Conservation (phyloP, 2,329 filamentous ascomycete genomes). For the Scedosporium aurantiacum region DNA sequence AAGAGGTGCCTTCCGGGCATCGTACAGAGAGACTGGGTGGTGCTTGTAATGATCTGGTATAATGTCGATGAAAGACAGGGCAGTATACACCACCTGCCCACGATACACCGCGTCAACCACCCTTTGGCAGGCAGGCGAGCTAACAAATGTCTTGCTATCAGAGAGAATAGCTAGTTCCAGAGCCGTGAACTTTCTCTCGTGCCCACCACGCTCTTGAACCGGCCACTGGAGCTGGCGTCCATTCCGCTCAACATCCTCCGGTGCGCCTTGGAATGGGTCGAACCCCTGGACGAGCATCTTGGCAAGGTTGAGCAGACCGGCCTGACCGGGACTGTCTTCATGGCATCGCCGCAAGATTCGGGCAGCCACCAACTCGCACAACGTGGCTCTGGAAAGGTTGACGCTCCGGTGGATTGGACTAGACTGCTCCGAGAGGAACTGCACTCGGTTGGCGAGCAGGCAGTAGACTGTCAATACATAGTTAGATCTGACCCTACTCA, state of each 20-base stretch:
- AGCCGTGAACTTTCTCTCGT: slow-evolving; percentile 51
- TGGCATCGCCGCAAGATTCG: slow-evolving; percentile 68
- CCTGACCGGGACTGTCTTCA: slow-evolving; percentile 63
- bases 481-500: too few species aligned
- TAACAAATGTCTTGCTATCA: slow-evolving; percentile 68
- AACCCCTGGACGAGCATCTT: slow-evolving; percentile 77
- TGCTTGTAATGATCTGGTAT: slow-evolving; percentile 79
- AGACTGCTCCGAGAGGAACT: slow-evolving; percentile 68
- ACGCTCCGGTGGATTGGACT: slow-evolving; percentile 70
- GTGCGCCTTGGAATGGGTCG: slow-evolving; percentile 76
- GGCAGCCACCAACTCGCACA: slow-evolving; percentile 72
- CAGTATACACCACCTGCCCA: slow-evolving; percentile 71
- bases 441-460: slow-evolving; percentile 67
- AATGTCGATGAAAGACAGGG: slow-evolving; percentile 70
- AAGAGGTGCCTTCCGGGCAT: slow-evolving; percentile 64
- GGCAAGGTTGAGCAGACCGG: slow-evolving; percentile 61
- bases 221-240: slow-evolving; percentile 36
- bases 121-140: slow-evolving; percentile 67
- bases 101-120: slow-evolving; percentile 76
- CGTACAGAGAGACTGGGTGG: slow-evolving; percentile 70
- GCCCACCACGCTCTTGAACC: slow-evolving; percentile 6
- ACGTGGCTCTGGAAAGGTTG: slow-evolving; percentile 62
- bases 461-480: slow-evolving; percentile 59
- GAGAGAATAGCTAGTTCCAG: slow-evolving; percentile 76
- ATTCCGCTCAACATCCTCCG: slow-evolving; percentile 44